phyloP scores from a whole-genome alignment of 1,284 basidiomycete genomes.

The Cutaneotrichosporon sp. region DNA sequence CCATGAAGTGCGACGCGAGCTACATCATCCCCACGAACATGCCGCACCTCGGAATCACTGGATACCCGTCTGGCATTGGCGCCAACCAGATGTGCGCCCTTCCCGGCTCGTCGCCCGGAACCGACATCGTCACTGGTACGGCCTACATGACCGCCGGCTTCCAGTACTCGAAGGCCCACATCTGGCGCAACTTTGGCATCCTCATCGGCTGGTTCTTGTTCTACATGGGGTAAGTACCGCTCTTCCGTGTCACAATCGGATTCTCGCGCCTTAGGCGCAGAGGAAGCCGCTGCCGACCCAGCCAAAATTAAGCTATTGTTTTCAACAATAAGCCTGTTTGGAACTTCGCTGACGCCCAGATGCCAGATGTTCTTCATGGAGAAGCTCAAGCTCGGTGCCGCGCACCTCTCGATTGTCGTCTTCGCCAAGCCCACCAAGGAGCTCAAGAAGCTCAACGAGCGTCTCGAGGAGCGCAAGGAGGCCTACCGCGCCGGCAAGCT shows the following conservation, averaged over 20 bases:
- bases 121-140: slow-evolving; percentile 42
- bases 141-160: slow-evolving; percentile 53
- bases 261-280: too few relatives aligned
- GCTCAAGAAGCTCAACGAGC: slow-evolving; percentile 65
- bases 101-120: slow-evolving; percentile 43
- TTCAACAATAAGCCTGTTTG: too few relatives aligned
- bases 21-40: slow-evolving; percentile 73
- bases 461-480: slow-evolving; percentile 62
- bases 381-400: slow-evolving; percentile 44
- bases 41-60: slow-evolving; percentile 57
- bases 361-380: slow-evolving; percentile 53
- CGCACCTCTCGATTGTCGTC: slow-evolving; percentile 57
- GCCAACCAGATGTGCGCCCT: slow-evolving; percentile 54
- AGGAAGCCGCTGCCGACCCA: too few relatives aligned
- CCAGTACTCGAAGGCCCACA: slow-evolving; percentile 42
- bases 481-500: slow-evolving; percentile 50
- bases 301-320: too few relatives aligned
- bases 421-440: slow-evolving; percentile 73
- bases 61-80: slow-evolving; percentile 61
- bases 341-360: too few relatives aligned
- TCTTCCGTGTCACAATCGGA: too few relatives aligned
- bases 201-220: slow-evolving; percentile 63
- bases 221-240: too few relatives aligned
- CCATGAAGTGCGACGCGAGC: slow-evolving; percentile 66
- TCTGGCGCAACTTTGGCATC: slow-evolving; percentile 54